phyloP scores from a whole-genome alignment of 768 basidiomycete genomes.

The Hemileccinum impolitum region DNA sequence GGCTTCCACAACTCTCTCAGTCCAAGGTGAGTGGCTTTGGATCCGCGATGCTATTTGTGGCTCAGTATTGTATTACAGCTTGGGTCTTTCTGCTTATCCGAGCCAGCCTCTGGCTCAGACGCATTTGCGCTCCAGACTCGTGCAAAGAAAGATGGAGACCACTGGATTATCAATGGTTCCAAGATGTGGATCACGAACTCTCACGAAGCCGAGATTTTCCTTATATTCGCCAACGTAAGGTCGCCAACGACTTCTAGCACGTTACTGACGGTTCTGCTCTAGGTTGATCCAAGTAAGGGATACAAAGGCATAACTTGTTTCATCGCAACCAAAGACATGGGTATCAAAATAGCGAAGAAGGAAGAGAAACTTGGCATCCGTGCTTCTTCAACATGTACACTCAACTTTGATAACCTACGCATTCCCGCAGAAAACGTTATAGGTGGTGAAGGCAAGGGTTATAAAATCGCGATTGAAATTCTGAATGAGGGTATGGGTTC shows the following conservation, averaged over 20 bases:
- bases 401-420: slow-evolving; percentile 92
- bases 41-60: neutral
- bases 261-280: neutral
- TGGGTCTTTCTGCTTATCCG: slow-evolving; percentile 93
- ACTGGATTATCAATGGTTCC: slow-evolving; percentile 90
- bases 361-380: slow-evolving; percentile 98
- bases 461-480: slow-evolving; percentile 96
- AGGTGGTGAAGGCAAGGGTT: slow-evolving; percentile 88
- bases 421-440: slow-evolving; percentile 85
- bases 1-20: slow-evolving; percentile 78
- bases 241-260: neutral
- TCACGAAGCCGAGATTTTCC: slow-evolving; percentile 83
- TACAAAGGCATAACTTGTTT: slow-evolving; percentile 99
- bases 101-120: slow-evolving; percentile 90
- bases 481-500: slow-evolving; percentile 73
- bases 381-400: slow-evolving; percentile 91
- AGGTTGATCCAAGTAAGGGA: slow-evolving; percentile 86
- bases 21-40: slow-evolving; percentile 51
- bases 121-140: slow-evolving; percentile 96
- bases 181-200: slow-evolving; percentile 99
- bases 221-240: slow-evolving; percentile 91
- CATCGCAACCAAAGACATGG: slow-evolving; percentile 94
- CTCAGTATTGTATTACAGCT: slow-evolving; percentile 50
- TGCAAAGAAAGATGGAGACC: slow-evolving; percentile 80
- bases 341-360: slow-evolving; percentile 95